Conservation (phyloP, 331 rosid genomes). For the Saraca asoca region DNA sequence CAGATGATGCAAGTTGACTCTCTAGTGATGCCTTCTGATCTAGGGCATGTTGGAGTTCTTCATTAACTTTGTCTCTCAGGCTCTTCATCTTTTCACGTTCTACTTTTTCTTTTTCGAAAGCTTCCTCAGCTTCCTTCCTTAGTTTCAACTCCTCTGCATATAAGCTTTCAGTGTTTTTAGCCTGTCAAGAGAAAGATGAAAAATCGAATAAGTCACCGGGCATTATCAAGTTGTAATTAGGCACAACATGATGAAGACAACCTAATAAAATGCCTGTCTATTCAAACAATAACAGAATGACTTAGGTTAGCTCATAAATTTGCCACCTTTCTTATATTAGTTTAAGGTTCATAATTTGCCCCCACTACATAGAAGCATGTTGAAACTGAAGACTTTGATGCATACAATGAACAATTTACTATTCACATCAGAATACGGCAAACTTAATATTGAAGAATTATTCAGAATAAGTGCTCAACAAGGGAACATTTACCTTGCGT, state of each 20-base stretch:
- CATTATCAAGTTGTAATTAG: conserved; percentile 15
- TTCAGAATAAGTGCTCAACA: conserved; percentile 7
- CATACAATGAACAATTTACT: conserved; percentile 8
- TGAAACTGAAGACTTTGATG: neutral
- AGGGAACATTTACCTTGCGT: conserved; percentile 53
- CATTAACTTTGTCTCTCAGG: conserved; percentile 43
- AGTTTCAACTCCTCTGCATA: conserved; percentile 55
- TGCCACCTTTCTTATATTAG: conserved; percentile 7
- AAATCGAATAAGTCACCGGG: conserved; percentile 14
- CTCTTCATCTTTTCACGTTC: conserved; percentile 50
- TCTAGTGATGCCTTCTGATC: conserved; percentile 53
- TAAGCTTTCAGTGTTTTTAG: conserved; percentile 50
- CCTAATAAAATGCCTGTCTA: conserved; percentile 2
- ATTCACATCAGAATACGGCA: neutral
- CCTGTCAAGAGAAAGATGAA: conserved; percentile 50
- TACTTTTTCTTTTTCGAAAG: conserved; percentile 47
- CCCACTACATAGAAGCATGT: conserved; percentile 13
- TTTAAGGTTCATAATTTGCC: neutral
- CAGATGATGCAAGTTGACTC: conserved; percentile 60
- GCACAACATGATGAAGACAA: conserved; percentile 22
- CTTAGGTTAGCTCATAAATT: neutral
- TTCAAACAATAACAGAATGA: conserved; percentile 19
- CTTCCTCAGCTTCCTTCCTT: conserved; percentile 67
- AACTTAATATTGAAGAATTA: conserved; percentile 5
- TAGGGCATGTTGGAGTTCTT: conserved; percentile 53